Percentiles rank a stretch among this genome's conserved stretches.
Conservation (phyloP, 139 green algal species). For the Mychonastes homosphaera region DNA sequence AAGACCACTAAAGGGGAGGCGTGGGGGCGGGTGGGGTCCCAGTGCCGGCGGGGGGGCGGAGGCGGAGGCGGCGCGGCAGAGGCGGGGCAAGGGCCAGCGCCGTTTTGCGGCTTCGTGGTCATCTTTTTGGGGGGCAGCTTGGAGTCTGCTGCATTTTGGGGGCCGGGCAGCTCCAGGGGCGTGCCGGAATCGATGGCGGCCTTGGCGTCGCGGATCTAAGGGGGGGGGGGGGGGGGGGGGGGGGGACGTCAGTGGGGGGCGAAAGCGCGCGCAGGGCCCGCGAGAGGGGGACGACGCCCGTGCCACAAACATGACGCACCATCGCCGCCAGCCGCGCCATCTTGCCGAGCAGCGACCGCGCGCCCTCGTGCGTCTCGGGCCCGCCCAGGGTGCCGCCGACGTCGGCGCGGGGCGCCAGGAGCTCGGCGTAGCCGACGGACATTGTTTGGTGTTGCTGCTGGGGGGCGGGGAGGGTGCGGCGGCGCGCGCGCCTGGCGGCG, state of each 20-base stretch:
- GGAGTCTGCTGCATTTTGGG: conserved; percentile 8
- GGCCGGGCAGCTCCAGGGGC: not conserved
- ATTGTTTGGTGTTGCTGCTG: conserved; percentile 13
- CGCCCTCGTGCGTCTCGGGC: conserved; percentile 45
- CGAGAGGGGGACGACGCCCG: not conserved
- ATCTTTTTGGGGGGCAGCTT: no score
- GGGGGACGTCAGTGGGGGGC: no score
- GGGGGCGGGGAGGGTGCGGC: not conserved
- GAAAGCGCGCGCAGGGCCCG: not conserved
- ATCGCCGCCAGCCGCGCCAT: conserved; percentile 35
- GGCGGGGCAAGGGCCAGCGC: no score
- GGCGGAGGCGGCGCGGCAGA: no score
- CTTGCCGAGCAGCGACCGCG: conserved; percentile 27
- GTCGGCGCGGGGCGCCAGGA: conserved; percentile 55
- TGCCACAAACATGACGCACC: conserved; percentile 28
- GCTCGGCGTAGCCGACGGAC: conserved; percentile 48
- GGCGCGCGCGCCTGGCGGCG: not conserved
- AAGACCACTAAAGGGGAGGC: conserved; percentile 52
- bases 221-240: no score
- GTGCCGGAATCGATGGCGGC: not conserved
- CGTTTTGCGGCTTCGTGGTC: no score
- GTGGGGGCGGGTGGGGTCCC: not conserved
- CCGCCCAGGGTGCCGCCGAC: conserved; percentile 66
- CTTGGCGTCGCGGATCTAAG: not conserved
- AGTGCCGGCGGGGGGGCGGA: not conserved